phyloP scores from a whole-genome alignment of 805 yeast species.

The Schwanniomyces yamadae region DNA sequence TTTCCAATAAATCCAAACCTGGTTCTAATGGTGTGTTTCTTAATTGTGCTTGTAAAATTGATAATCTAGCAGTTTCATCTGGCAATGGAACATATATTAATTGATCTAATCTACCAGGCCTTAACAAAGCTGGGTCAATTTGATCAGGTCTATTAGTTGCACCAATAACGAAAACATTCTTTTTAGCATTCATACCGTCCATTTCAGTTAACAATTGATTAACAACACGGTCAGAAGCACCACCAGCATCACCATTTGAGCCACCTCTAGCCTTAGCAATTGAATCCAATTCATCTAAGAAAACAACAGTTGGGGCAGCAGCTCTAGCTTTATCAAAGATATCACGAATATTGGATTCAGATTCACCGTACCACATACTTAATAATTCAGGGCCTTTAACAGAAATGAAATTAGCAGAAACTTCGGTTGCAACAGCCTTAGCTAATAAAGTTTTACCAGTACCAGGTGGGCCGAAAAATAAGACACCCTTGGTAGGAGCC shows the following conservation, averaged over 20 bases:
- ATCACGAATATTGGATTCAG: conserved; percentile 95
- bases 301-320: conserved; percentile 98
- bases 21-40: conserved; percentile 99
- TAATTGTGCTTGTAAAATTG: conserved; percentile 91
- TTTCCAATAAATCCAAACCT: conserved; percentile 81
- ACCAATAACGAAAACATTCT: conserved; percentile 98
- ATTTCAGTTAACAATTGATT: conserved; percentile 94
- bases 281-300: conserved; percentile 96
- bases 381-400: conserved; percentile 96
- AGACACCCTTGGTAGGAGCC: conserved; percentile 97
- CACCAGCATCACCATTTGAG: conserved; percentile 88
- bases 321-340: conserved; percentile 98
- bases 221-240: conserved; percentile 94
- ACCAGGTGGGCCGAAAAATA: conserved; percentile 99
- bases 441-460: conserved; percentile 98
- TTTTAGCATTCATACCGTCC: conserved; percentile 99
- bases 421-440: conserved; percentile 99
- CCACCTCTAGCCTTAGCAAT: conserved; percentile 98
- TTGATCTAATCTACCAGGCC: conserved; percentile 99
- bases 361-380: conserved; percentile 99
- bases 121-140: conserved; percentile 95
- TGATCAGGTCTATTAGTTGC: conserved; percentile 99
- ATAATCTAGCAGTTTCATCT: conserved; percentile 89
- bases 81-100: conserved; percentile 98
- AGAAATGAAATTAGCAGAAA: conserved; percentile 95